Conservation (phyloP, 176 grass and related monocot species). For the Carex pumila region DNA sequence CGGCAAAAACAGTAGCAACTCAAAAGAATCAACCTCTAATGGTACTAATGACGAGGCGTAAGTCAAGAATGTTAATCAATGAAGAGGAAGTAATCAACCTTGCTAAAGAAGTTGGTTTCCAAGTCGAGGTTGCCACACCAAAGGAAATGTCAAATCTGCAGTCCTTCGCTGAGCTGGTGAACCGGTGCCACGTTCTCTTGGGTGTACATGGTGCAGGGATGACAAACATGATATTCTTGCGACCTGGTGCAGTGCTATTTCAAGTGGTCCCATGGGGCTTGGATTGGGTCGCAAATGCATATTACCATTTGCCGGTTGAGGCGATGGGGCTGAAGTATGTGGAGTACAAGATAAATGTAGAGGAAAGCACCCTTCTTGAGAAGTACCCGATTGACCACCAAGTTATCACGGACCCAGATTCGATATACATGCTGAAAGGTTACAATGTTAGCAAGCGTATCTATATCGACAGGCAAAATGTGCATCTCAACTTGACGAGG, state of each 20-base stretch:
- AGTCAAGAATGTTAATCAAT: constrained; percentile 45
- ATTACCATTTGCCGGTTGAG: constrained; percentile 28
- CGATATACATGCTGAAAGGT: constrained; percentile 39
- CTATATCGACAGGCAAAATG: constrained; percentile 49
- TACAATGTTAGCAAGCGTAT: constrained; percentile 38
- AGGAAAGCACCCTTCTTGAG: constrained; percentile 65
- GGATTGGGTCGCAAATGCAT: constrained; percentile 33
- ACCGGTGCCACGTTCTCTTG: constrained; percentile 59
- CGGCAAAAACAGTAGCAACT: constrained; percentile 22
- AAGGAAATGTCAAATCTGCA: constrained; percentile 24
- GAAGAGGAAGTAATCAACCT: constrained; percentile 20
- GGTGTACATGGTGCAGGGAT: constrained; percentile 59
- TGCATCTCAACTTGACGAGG: constrained; percentile 62
- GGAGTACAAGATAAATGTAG: constrained; percentile 34
- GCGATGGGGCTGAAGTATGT: constrained; percentile 52
- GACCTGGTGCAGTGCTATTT: constrained; percentile 32
- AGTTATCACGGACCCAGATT: constrained; percentile 50
- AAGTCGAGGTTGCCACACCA: constrained; percentile 39
- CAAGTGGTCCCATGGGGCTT: constrained; percentile 67
- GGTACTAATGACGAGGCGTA: constrained; percentile 46
- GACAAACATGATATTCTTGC: constrained; percentile 75
- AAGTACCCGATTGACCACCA: constrained; percentile 44
- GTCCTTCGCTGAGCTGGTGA: constrained; percentile 28
- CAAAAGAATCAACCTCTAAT: constrained; percentile 51
- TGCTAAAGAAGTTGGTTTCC: constrained; percentile 51